Conservation (phyloP, 2,329 filamentous ascomycete genomes). For the Aspergillus felis region DNA sequence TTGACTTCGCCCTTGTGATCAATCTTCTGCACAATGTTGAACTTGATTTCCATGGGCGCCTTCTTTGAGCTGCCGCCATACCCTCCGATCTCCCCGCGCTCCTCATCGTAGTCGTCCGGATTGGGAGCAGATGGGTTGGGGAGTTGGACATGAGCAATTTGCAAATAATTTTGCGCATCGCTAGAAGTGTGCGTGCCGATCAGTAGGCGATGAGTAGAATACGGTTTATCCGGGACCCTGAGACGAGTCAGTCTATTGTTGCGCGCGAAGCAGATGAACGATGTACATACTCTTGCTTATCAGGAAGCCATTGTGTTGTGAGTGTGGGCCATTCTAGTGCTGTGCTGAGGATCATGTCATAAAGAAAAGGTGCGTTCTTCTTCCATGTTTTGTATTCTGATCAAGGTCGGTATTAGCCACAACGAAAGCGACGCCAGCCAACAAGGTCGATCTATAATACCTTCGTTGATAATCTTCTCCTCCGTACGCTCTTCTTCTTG, state of each 20-base stretch:
- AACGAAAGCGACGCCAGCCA: not conserved
- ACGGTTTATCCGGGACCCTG: slow-evolving; percentile 76
- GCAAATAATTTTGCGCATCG: slow-evolving; percentile 81
- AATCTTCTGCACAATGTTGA: slow-evolving; percentile 91
- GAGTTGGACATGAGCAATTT: slow-evolving; percentile 91
- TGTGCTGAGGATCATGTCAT: slow-evolving; percentile 94
- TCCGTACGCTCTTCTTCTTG: slow-evolving; percentile 71
- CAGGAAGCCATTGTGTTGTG: slow-evolving; percentile 96
- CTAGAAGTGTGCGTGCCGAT: slow-evolving; percentile 93
- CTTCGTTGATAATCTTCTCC: slow-evolving; percentile 92
- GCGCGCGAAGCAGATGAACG: not conserved
- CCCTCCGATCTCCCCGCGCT: slow-evolving; percentile 88
- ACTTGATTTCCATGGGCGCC: slow-evolving; percentile 68
- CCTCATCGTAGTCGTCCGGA: slow-evolving; percentile 82
- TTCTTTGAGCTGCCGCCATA: slow-evolving; percentile 72
- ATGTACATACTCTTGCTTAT: slow-evolving; percentile 67
- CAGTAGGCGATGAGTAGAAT: slow-evolving; percentile 80
- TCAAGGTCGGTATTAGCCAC: slow-evolving; percentile 1
- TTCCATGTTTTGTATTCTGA: slow-evolving; percentile 99
- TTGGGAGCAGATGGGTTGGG: slow-evolving; percentile 72
- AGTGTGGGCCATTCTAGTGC: slow-evolving; percentile 96
- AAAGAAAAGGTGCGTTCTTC: slow-evolving; percentile 97
- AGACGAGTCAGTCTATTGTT: not conserved
- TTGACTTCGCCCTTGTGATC: slow-evolving; percentile 96
- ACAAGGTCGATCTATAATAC: slow-evolving; percentile 38